Base-by-base conservation (phyloP, 1,139 yeast species). In the Kurtzmaniella quercitrusa region DNA sequence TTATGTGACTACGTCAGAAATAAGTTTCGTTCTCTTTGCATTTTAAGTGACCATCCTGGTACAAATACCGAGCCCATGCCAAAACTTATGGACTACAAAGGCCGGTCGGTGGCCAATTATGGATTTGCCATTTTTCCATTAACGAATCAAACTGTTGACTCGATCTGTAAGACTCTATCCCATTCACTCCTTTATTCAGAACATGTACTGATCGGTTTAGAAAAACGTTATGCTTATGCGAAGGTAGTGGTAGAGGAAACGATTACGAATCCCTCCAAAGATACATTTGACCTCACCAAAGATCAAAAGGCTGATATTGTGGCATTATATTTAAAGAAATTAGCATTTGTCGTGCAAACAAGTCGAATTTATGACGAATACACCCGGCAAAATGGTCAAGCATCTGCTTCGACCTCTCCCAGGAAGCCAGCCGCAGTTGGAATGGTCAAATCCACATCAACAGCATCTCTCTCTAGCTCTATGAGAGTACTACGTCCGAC, bases 1-100 rank as follows among this genome's bases (percentile, higher is more conserved):
- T 63, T 82, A 44, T 72, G 80, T 23, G 89, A 83, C 56, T 83
- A 80, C 71, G 58, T 67, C 37, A 82, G 81, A 54, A 83, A 83
- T 62, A 77, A 79, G 57, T 83, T 82, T 55, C 65, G 91, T 40
- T 66, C 85, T 1, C 57, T 74, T 52, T 74, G 85, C 52, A 69
- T 83, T 5, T 57, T 83, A 23, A 63, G 79, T 5, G 78, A 65
- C 19, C 49, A 48, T 4, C 85, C 88, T 5, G 57, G 55, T 26
- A 50, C 50, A 7, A 42, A 59, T 15, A 54, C 60, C 3, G 39
- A 45, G 4, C 50, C 4, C 5, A 3, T 56, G 14, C 59, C 60
- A 1, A 5, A 4, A 59, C 63, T 43, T 38, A 42, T 17, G 7
- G 69, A 64, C 49, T 47, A 63, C 42, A 57, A 55, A 12, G 61